Evolutionary conservation across 176 grass and related monocot species (phyloP), one percentile per base, ranked within the genome.

Genomic region (Echinochloa phyllopogon): DNA sequence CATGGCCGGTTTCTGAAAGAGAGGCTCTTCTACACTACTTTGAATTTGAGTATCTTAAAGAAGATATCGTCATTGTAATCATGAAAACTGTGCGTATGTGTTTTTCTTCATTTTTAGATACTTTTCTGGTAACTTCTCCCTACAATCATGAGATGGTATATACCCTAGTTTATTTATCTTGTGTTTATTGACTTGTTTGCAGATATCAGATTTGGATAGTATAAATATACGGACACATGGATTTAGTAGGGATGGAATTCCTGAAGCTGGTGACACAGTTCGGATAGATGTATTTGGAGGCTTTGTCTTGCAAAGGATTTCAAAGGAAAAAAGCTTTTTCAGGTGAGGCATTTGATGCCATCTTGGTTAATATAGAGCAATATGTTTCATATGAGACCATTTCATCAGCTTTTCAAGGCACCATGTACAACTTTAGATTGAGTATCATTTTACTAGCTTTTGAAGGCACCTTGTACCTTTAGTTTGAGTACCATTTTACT

Each of bases 1-100:
- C 96, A 81, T 99, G 96, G 96, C 96, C 96, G 42, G 84, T 99
- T 77, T 94, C 96, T 52, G 89, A 99, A 56, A 94, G 96, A 91
- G 94, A 99, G 81, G 94, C 91, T 82, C 83, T 99, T 79, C 77
- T 99, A 23, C 96, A 99, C 79, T 99, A 90, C 86, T 99, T 94
- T 73, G 94, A 94, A 77, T 79, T 99, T 67, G 91, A 96, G 76
- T 99, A 92, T 84, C 80, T 94, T 64, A 85, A 96, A 84, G 96
- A 96, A 92, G 91, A 99, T 79, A 58, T 99, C n/a, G 84, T 99
- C 18, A 74, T 99, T 88, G 93, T 99, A 51, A 91, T 96, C 42
- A 76, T 92, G 77, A 99, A 99, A 80, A 96, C 90, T 83, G 96
- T 99, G 89, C 80, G 77, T 84, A 49, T 51, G 27, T 39, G 64